Percentiles rank a stretch among this genome's conserved stretches.
These are phyloP conservation scores for Fragaria iinumae DNA, from an alignment of 306 rosid genomes.

Conservation along the genomic window DNA sequence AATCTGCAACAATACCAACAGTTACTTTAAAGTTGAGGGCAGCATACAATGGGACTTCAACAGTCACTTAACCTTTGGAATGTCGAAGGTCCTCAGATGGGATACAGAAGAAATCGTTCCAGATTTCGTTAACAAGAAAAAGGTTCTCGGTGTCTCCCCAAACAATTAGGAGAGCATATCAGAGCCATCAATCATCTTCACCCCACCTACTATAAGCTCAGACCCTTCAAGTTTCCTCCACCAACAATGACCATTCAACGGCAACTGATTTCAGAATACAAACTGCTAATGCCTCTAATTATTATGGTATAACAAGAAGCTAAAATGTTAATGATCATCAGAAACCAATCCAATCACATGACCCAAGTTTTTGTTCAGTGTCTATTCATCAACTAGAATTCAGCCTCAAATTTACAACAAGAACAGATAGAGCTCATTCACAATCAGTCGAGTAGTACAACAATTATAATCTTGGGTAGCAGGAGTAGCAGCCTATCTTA, in stretches of 20 bases:
- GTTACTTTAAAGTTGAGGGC: not conserved
- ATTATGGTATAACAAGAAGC: not conserved
- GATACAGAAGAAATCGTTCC: not conserved
- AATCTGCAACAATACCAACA: not conserved
- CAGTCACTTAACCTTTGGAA: not conserved
- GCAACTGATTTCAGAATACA: not conserved
- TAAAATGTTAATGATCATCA: not conserved
- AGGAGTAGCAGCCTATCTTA: not conserved
- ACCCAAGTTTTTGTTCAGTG: not conserved
- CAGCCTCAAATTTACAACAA: not conserved
- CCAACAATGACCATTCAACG: not conserved
- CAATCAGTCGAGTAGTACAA: not conserved
- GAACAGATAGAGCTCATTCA: not conserved
- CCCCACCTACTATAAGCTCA: not conserved
- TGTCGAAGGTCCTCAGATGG: not conserved
- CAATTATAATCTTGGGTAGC: not conserved
- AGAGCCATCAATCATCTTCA: too few species aligned
- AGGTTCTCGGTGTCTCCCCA: not conserved
- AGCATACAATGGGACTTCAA: not conserved
- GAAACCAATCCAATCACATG: constrained; percentile 6
- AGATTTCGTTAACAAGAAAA: not conserved
- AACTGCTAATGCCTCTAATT: too few species aligned
- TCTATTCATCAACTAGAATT: not conserved
- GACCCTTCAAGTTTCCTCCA: not conserved
- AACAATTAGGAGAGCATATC: not conserved